Evolutionary conservation across 805 yeast genomes (phyloP).

Genomic region (Candida quercuum): DNA sequence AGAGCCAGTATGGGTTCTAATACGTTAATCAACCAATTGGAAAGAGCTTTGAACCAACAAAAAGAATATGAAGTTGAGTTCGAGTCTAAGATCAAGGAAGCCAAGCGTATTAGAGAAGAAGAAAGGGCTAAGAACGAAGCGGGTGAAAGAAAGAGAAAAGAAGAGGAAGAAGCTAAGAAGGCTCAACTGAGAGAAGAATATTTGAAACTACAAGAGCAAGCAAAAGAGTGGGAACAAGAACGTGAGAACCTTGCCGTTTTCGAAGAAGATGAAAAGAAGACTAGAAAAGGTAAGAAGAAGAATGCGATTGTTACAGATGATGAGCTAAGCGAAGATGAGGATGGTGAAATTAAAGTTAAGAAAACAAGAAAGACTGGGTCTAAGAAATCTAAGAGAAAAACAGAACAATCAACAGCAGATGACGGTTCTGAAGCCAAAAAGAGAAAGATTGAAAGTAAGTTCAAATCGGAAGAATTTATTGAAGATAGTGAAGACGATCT

Average conservation of each 20-base stretch:
- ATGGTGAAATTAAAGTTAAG: constrained; percentile 11
- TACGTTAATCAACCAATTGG: constrained; percentile 68
- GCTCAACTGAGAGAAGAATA: constrained; percentile 36
- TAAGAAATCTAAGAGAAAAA: constrained; percentile 19
- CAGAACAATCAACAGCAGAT: constrained; percentile 23
- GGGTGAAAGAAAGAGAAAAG: constrained; percentile 39
- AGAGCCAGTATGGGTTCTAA: constrained; percentile 83
- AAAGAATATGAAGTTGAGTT: constrained; percentile 54
- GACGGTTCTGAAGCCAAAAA: constrained; percentile 21
- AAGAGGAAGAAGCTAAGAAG: constrained; percentile 46
- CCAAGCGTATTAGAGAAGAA: constrained; percentile 48
- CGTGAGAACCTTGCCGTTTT: constrained; percentile 33
- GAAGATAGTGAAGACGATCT: constrained; percentile 40
- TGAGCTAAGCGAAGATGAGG: constrained; percentile 30
- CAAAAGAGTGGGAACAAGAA: constrained; percentile 51
- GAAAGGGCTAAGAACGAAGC: constrained; percentile 43
- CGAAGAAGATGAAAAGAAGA: constrained; percentile 31
- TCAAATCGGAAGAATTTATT: constrained; percentile 32
- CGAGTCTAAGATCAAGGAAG: constrained; percentile 63
- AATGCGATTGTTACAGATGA: constrained; percentile 44
- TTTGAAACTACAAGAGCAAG: constrained; percentile 48
- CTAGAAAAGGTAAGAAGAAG: constrained; percentile 31
- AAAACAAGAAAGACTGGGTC: constrained; percentile 14
- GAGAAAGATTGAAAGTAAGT: constrained; percentile 25
- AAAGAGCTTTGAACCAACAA: constrained; percentile 67